Conservation (phyloP, 2,329 filamentous ascomycete genomes). For the Grosmannia serpens region DNA sequence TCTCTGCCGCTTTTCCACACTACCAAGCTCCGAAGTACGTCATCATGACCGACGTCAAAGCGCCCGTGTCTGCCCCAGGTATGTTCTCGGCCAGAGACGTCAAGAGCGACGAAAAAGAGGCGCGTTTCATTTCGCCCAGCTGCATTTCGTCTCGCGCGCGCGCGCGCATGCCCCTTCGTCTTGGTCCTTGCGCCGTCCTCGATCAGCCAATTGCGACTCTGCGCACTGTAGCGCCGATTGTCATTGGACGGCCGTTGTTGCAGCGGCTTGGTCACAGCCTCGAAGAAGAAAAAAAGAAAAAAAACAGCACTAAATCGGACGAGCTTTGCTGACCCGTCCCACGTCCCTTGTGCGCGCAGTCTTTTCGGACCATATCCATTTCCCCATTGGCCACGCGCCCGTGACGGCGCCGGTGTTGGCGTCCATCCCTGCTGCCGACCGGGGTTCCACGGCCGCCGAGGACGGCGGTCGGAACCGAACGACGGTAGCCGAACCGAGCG, state of each 20-base stretch:
- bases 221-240: not conserved
- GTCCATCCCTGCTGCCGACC: not conserved
- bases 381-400: not conserved
- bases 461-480: not conserved
- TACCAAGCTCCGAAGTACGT: not conserved
- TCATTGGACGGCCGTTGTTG: not conserved
- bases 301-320: not conserved
- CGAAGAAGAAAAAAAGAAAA: not conserved
- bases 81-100: not conserved
- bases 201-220: not conserved
- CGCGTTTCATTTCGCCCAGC: not conserved
- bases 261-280: not conserved
- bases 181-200: not conserved
- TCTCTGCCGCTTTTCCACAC: not conserved
- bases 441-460: not conserved
- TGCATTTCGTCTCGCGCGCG: not conserved
- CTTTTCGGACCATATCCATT: not conserved
- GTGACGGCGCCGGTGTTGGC: not conserved
- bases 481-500: not conserved
- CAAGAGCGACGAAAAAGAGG: not conserved
- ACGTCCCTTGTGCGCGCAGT: not conserved
- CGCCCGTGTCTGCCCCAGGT: not conserved
- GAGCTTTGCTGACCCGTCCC: not conserved
- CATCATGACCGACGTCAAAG: constrained; percentile 1
- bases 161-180: not conserved